Base-by-base conservation (phyloP, 2,329 filamentous ascomycete species). In the Sporothrix schenckii region DNA sequence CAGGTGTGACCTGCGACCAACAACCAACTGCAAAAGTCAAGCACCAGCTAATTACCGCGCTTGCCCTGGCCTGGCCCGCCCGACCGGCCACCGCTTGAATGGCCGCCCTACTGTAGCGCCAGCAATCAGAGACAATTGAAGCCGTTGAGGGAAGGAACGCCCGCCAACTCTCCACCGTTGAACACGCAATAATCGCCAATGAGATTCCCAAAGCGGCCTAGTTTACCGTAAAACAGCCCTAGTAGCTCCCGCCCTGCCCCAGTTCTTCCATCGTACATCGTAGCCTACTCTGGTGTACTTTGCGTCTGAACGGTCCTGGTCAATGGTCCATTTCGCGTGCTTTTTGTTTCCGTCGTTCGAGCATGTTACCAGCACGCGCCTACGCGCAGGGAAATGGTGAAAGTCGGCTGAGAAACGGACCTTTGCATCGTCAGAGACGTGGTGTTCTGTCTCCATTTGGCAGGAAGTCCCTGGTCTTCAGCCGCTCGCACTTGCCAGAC, bases 131-230 rank as follows among this genome's bases (percentile, higher is more conserved):
- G n/a, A 27, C 41, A 49, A 65, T 30, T 9, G 53, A 21, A 47
- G 63, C 44, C 47, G 41, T 52, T 21, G 24, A 30, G 47, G 47
- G 44, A 66, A 66, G 63, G 44, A 66, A 53, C 44, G 27, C 61
- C 44, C 61, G 14, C 24, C 61, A 30, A 14, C 27, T 39, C 49
- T 30, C 49, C 65, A 66, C 65, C 49, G 49, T 53, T 52, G 30
- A 66, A 53, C 65, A 66, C 65, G 65, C 65, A 66, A 54, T 49
- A 44, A 30, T 66, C 65, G 65, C 65, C 27, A n/a, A 10, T 44
- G 24, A 21, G 11, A 4, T 34, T 19, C 49, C 49, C 27, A 53
- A 53, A 66, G 24, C 16, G 19, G 49, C 30, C 34, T 53, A 53
- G 49, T 11, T 14, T 9, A 27, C 27, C 49, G 44, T 63, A 41